Conservation (phyloP, 495 filamentous ascomycete genomes). For the Lichenothelia convexa region DNA sequence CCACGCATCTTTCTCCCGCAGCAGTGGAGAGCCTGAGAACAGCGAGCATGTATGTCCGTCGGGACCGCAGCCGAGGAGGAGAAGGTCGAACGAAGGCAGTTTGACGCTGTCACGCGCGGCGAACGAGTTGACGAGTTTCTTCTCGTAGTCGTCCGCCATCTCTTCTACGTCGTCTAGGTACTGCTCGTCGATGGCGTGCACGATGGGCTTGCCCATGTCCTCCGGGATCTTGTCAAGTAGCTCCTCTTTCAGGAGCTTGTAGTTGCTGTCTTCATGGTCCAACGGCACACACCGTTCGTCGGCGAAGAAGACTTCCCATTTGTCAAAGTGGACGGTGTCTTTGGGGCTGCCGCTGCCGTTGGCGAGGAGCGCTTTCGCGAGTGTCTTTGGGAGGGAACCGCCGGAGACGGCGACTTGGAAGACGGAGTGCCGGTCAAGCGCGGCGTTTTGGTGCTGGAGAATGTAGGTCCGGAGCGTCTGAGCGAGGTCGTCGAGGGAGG, state of each 20-base stretch:
- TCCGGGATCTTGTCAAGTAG: conserved; percentile 71
- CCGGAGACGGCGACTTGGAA: conserved; percentile 92
- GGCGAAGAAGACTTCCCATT: conserved; percentile 97
- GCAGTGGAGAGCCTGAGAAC: conserved; percentile 74
- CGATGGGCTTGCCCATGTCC: conserved; percentile 40
- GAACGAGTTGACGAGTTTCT: conserved; percentile 51
- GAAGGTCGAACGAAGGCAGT: conserved; percentile 79
- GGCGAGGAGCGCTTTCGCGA: conserved; percentile 62
- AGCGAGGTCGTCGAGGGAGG: conserved; percentile 46
- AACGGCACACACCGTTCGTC: conserved; percentile 91
- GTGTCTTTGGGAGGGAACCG: conserved; percentile 75
- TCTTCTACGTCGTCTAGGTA: conserved; percentile 72
- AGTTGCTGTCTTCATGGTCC: conserved; percentile 85
- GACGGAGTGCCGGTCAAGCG: conserved; percentile 54
- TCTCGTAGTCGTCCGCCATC: conserved; percentile 84
- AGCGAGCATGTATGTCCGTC: conserved; percentile 95
- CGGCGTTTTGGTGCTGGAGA: conserved; percentile 57
- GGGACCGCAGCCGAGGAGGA: conserved; percentile 82
- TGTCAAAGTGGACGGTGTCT: conserved; percentile 53
- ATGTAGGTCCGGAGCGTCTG: conserved; percentile 61
- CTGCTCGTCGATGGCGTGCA: conserved; percentile 58
- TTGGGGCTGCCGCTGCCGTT: conserved; percentile 35
- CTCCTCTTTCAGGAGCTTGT: conserved; percentile 68
- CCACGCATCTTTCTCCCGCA: conserved; percentile 84
- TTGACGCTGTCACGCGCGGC: conserved; percentile 24